Conservation (phyloP, 192 early-diverging fungal species). For the Dimargaris verticillata region DNA sequence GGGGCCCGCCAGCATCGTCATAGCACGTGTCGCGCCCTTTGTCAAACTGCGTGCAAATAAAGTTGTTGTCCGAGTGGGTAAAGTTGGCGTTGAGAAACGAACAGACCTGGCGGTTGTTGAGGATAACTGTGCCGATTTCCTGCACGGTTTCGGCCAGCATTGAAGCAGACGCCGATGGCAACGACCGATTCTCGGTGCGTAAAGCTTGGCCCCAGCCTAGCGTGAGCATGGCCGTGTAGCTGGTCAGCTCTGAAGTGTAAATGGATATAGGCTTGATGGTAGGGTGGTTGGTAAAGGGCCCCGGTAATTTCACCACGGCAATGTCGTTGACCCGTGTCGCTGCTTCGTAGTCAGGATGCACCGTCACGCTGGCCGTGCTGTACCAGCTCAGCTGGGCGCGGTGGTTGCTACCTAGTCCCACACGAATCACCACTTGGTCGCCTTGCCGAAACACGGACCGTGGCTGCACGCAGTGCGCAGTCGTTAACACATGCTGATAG, state of each 20-base stretch:
- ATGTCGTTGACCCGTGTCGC: conserved; percentile 20
- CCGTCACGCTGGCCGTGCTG: conserved; percentile 12
- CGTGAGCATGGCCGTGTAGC: background rate
- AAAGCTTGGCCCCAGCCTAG: background rate
- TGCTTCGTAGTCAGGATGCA: conserved; percentile 18
- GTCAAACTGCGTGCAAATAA: background rate
- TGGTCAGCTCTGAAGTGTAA: background rate
- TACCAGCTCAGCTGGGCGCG: background rate
- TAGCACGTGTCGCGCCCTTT: background rate
- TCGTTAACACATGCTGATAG: background rate
- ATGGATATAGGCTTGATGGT: background rate
- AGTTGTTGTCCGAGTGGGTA: background rate
- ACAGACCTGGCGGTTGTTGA: background rate
- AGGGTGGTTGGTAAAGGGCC: conserved; percentile 14
- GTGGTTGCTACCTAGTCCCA: background rate
- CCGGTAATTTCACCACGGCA: conserved; percentile 19
- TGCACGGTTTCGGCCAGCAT: background rate
- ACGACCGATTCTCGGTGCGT: background rate
- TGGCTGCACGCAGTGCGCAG: background rate
- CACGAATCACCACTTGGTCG: background rate
- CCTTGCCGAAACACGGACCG: background rate
- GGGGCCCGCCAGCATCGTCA: background rate
- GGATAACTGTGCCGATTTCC: background rate
- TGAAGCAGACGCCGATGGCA: background rate
- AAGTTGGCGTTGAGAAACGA: background rate